These are phyloP conservation scores for Boechera retrofracta DNA, from an alignment of 345 rosid species.

Conservation along the genomic window DNA sequence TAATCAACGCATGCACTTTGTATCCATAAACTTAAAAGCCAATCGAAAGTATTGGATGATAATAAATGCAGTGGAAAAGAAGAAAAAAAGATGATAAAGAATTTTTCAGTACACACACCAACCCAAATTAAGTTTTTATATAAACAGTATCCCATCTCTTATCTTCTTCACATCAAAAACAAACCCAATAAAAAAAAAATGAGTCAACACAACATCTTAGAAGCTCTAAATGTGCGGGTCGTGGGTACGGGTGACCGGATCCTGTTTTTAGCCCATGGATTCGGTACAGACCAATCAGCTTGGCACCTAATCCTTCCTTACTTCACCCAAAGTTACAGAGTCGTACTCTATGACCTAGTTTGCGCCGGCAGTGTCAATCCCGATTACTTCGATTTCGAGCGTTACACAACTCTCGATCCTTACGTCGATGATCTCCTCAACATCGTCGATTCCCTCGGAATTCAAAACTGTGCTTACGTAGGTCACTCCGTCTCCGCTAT, in stretches of 20 bases:
- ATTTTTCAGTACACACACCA: constrained; percentile 18
- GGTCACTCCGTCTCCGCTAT: constrained; percentile 95
- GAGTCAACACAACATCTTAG: constrained; percentile 58
- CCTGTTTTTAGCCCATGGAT: constrained; percentile 77
- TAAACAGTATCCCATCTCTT: constrained; percentile 25
- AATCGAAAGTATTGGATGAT: constrained; percentile 8
- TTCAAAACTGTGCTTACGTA: constrained; percentile 64
- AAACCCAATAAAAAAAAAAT: constrained; percentile 24
- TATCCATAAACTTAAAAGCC: constrained; percentile 25
- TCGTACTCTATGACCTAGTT: constrained; percentile 79
- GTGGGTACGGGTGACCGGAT: constrained; percentile 69
- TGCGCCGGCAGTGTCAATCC: constrained; percentile 94
- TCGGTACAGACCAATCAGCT: constrained; percentile 87
- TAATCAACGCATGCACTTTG: constrained; percentile 29
- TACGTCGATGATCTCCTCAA: constrained; percentile 78
- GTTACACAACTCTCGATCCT: constrained; percentile 73
- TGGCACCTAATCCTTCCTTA: constrained; percentile 85
- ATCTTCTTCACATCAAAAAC: background rate
- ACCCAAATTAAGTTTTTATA: constrained; percentile 27
- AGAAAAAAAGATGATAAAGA: constrained; percentile 6
- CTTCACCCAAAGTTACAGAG: constrained; percentile 54
- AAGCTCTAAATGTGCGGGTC: constrained; percentile 75
- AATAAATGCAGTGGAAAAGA: background rate
- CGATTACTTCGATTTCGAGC: constrained; percentile 63
- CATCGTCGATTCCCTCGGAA: constrained; percentile 71